Evolutionary conservation across 2,329 filamentous ascomycete genomes (phyloP).

Genomic region (Fusarium citri): DNA sequence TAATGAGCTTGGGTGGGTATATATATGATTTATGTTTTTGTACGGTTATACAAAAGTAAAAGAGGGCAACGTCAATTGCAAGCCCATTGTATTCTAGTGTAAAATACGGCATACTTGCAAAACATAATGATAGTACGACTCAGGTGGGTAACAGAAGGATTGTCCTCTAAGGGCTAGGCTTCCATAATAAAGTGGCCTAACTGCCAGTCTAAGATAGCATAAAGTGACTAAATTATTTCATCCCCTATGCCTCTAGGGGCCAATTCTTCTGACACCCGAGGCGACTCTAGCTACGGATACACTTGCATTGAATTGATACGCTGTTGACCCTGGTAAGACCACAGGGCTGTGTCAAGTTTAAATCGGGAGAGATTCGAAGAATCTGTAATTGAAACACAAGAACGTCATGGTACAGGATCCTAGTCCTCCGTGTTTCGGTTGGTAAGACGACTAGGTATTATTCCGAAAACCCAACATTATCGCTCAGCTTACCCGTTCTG

Average conservation of each 20-base stretch:
- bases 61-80: neutral
- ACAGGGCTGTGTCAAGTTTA: neutral
- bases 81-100: constrained; percentile 32
- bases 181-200: too few species aligned
- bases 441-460: constrained; percentile 7
- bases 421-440: constrained; percentile 7
- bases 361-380: neutral
- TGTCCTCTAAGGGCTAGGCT: too few species aligned
- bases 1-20: constrained; percentile 6
- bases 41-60: constrained; percentile 8
- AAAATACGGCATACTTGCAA: constrained; percentile 1
- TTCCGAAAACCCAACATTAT: neutral
- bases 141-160: too few species aligned
- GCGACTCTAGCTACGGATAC: neutral
- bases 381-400: neutral
- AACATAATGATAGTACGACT: neutral
- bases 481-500: constrained; percentile 17
- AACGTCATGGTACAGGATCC: constrained; percentile 12
- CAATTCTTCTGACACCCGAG: too few species aligned
- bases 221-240: too few species aligned
- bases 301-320: neutral
- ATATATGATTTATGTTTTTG: constrained; percentile 26
- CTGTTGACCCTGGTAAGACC: neutral
- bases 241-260: too few species aligned
- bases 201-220: too few species aligned